Base-by-base conservation (phyloP, 2,329 filamentous ascomycete species). In the Penicillium sp. region DNA sequence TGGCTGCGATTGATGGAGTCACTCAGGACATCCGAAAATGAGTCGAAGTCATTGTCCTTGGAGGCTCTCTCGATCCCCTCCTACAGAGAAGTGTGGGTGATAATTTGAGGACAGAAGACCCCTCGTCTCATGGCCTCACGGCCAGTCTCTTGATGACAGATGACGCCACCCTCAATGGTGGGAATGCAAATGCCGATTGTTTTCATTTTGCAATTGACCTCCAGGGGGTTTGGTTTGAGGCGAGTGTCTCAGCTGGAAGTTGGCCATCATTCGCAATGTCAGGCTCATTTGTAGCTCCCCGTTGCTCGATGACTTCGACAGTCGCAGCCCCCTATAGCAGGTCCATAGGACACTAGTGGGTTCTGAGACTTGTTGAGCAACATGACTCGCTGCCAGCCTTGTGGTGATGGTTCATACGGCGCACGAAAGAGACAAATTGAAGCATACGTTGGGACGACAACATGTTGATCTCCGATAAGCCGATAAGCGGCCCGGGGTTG, bases 391-490 rank as follows among this genome's bases (percentile, higher is more conserved):
- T n/a, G n/a, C n/a, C n/a, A n/a, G n/a, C n/a, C n/a, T n/a, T n/a
- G n/a, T n/a, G n/a, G n/a, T n/a, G n/a, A n/a, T n/a, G n/a, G n/a
- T n/a, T n/a, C n/a, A n/a, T n/a, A n/a, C n/a, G n/a, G n/a, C n/a
- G n/a, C n/a, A n/a, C n/a, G 25, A 27, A 9, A 27, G 25, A 27
- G 25, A n/a, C 17, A 21, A 19, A 13, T 21, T 33, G 15, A 15
- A 15, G 19, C 14, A 4, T 15, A 33, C n/a, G n/a, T n/a, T n/a
- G n/a, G n/a, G n/a, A n/a, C n/a, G n/a, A n/a, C n/a, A n/a, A n/a
- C n/a, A n/a, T n/a, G n/a, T n/a, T 28, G 16, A 25, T 25, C 11
- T 5, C 9, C 30, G 43, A 50, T 47, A 49, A 48, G 36, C 27
- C 10, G 32, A 32, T 39, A 41, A 44, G 25, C 34, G 7, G 9